Evolutionary conservation across 768 basidiomycete genomes (phyloP), one percentile per base, ranked within the genome.

Genomic region (Hypholoma fasciculare): DNA sequence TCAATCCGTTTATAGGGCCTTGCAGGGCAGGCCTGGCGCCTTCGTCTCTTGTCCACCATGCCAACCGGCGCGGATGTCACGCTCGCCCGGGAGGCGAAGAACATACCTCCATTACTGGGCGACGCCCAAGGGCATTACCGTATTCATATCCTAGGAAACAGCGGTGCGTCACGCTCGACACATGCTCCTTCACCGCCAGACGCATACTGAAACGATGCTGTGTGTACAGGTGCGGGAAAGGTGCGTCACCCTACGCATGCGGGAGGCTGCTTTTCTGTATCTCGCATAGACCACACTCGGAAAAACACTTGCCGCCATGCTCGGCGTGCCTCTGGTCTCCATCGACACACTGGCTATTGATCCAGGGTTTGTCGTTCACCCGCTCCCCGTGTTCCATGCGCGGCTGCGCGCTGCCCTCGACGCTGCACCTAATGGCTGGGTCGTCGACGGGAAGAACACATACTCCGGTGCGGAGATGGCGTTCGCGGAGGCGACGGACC

Each of bases 371-470:
- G 55, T 64, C 43, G 48, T 58, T 54, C 62, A 69, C 1, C 61
- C 77, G 6, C 37, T 38, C 4, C 70, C 69, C 13, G 71, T 72
- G 34, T 75, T 72, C 51, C 66, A 59, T 49, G 64, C 42, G n/a
- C 74, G 67, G 4, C 68, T 76, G 14, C 63, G 65, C 1, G 60
- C 56, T 0, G 66, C 65, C 9, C 61, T 82, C n/a, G 68, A 64
- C 12, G 54, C 70, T 20, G 52, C 26, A 34, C 68, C 69, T 12
- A 59, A 68, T 16, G 83, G 82, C 2, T 87, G 85, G 84, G 73
- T 86, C 8, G 67, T 82, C 1, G 84, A 87, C 43, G 85, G 85
- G 5, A 69, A 77, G 51, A 85, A 79, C 62, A 38, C 16, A 0
- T 52, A 16, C 0, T 63, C 48, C 34, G 60, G 74, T 7, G 78